Percentiles rank a stretch among this genome's conserved stretches.
Conservation (phyloP, 139 green algal genomes). For the Raphidocelis subcapitata region DNA sequence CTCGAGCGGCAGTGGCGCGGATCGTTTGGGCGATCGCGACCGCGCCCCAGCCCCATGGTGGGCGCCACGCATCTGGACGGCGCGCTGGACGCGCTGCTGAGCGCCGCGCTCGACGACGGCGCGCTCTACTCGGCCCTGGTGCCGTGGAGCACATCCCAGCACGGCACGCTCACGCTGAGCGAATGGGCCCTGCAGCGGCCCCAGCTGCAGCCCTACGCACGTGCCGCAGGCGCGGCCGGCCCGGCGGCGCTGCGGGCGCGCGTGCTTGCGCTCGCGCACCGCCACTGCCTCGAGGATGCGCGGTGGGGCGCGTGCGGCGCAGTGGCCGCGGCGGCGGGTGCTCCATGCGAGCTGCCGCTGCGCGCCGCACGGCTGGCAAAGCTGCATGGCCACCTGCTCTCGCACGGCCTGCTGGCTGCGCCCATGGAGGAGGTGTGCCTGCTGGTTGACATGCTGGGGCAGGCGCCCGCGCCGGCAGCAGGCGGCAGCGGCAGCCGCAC, state of each 20-base stretch:
- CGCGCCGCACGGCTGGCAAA: conserved; percentile 3
- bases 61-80: too few species aligned
- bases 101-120: conserved; percentile 4
- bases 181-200: neutral
- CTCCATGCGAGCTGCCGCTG: too few species aligned
- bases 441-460: conserved; percentile 4
- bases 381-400: conserved; percentile 21
- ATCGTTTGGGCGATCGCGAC: too few species aligned
- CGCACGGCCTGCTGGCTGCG: conserved; percentile 1
- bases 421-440: conserved; percentile 12
- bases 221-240: neutral
- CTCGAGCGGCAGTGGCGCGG: too few species aligned
- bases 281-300: too few species aligned
- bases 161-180: neutral
- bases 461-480: neutral
- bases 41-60: too few species aligned
- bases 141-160: conserved; percentile 3
- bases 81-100: neutral
- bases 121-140: conserved; percentile 19
- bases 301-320: too few species aligned
- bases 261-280: too few species aligned
- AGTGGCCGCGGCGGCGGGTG: too few species aligned
- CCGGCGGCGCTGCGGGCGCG: too few species aligned
- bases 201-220: conserved; percentile 2
- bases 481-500: neutral